These are phyloP conservation scores for Cercospora sp. DNA, from an alignment of 2,329 filamentous ascomycete species.

Conservation along the genomic window DNA sequence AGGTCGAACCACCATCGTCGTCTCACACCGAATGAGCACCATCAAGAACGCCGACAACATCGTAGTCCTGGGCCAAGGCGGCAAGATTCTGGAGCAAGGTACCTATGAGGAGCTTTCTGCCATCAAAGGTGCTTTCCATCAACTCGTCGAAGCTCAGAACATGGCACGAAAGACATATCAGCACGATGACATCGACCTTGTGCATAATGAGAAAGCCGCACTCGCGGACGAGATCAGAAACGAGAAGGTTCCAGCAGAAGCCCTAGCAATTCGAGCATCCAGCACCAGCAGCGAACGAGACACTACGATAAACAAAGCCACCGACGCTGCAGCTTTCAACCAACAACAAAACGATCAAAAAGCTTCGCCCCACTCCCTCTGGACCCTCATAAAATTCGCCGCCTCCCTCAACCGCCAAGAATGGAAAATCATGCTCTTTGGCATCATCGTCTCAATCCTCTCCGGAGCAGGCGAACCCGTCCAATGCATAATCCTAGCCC, in stretches of 20 bases:
- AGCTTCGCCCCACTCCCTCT: conserved; percentile 59
- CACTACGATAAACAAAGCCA: neutral
- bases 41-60: conserved; percentile 46
- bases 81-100: conserved; percentile 44
- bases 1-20: conserved; percentile 45
- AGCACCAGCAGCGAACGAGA: neutral
- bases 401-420: conserved; percentile 74
- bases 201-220: neutral
- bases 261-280: too few species aligned
- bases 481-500: conserved; percentile 78
- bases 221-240: neutral
- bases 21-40: conserved; percentile 49
- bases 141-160: conserved; percentile 16
- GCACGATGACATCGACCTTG: neutral
- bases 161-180: neutral
- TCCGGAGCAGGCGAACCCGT: conserved; percentile 77
- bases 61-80: conserved; percentile 42
- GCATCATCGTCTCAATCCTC: conserved; percentile 71
- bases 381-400: conserved; percentile 75
- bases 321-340: neutral
- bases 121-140: conserved; percentile 4
- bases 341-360: neutral
- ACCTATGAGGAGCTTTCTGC: conserved; percentile 33
- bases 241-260: neutral
- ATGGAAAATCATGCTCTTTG: conserved; percentile 68